Evolutionary conservation across 495 filamentous ascomycete species (phyloP).

Genomic region (Aspergillus baeticus): DNA sequence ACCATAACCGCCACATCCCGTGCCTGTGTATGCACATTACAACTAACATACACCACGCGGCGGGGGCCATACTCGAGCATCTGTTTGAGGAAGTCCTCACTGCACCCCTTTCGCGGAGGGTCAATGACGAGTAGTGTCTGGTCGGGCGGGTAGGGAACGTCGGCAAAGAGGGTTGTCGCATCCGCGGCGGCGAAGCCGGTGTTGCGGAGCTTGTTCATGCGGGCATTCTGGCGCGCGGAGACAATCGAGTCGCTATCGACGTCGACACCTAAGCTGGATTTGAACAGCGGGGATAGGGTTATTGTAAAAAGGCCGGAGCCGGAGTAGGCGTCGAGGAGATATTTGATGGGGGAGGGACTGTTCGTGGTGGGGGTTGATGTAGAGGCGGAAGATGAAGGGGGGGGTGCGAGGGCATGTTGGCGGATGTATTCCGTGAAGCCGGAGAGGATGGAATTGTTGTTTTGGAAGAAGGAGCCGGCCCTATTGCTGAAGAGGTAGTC

Average conservation of each 20-base stretch:
- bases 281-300: slow-evolving; percentile 81
- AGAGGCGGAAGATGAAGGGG: slow-evolving; percentile 21
- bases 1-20: slow-evolving; percentile 86
- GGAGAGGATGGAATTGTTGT: slow-evolving; percentile 98
- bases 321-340: slow-evolving; percentile 96
- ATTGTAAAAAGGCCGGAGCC: slow-evolving; percentile 97
- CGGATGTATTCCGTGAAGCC: slow-evolving; percentile 89
- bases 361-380: slow-evolving; percentile 25
- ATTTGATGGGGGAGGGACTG: slow-evolving; percentile 56
- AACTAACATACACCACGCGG: slow-evolving; percentile 89
- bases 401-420: slow-evolving; percentile 59
- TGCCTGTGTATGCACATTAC: slow-evolving; percentile 97
- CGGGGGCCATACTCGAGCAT: slow-evolving; percentile 71
- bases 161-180: slow-evolving; percentile 75
- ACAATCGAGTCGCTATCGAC: slow-evolving; percentile 69
- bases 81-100: slow-evolving; percentile 78
- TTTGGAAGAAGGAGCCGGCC: slow-evolving; percentile 95
- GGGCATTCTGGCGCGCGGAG: slow-evolving; percentile 75
- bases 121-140: slow-evolving; percentile 91
- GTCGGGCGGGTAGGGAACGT: slow-evolving; percentile 65
- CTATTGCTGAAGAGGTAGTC: slow-evolving; percentile 83
- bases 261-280: slow-evolving; percentile 66
- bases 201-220: slow-evolving; percentile 66
- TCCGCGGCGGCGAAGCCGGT: slow-evolving; percentile 83
- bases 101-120: slow-evolving; percentile 93